Conservation (phyloP, 1,284 basidiomycete species). For the Fomitiporia mediterranea region DNA sequence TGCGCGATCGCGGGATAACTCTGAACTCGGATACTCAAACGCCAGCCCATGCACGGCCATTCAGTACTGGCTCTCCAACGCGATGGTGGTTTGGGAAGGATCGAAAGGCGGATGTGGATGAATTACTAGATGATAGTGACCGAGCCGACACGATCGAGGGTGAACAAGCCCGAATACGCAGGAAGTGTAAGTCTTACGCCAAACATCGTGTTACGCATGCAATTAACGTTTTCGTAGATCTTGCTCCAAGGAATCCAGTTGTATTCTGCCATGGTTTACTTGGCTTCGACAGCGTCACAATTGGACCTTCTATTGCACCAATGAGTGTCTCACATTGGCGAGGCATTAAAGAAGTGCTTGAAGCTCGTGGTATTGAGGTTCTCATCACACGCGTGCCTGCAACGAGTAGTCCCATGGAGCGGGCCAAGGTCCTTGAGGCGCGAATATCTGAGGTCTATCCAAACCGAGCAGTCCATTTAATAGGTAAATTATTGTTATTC, state of each 20-base stretch:
- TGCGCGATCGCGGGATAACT: constrained; percentile 40
- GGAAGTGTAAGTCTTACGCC: constrained; percentile 56
- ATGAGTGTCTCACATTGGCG: constrained; percentile 92
- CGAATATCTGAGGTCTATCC: constrained; percentile 77
- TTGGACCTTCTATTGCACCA: constrained; percentile 69
- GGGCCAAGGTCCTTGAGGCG: constrained; percentile 83
- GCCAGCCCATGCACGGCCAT: constrained; percentile 8
- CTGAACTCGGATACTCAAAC: constrained; percentile 24
- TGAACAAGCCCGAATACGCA: constrained; percentile 51
- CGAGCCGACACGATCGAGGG: constrained; percentile 46
- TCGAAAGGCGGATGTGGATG: constrained; percentile 45
- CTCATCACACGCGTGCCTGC: constrained; percentile 91
- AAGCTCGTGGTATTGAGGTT: constrained; percentile 85
- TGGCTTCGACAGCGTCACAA: constrained; percentile 77
- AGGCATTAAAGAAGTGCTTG: constrained; percentile 87
- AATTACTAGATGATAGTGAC: constrained; percentile 55
- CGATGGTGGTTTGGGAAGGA: constrained; percentile 52
- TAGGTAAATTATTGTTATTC: constrained; percentile 44
- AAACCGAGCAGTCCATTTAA: constrained; percentile 80
- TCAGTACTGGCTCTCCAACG: constrained; percentile 24
- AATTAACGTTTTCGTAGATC: constrained; percentile 42
- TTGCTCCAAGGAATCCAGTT: constrained; percentile 74
- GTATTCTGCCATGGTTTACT: constrained; percentile 94
- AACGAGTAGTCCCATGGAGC: constrained; percentile 79
- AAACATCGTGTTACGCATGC: background rate